These are phyloP conservation scores for Camelina hispida DNA, from an alignment of 345 rosid species.

Conservation along the genomic window DNA sequence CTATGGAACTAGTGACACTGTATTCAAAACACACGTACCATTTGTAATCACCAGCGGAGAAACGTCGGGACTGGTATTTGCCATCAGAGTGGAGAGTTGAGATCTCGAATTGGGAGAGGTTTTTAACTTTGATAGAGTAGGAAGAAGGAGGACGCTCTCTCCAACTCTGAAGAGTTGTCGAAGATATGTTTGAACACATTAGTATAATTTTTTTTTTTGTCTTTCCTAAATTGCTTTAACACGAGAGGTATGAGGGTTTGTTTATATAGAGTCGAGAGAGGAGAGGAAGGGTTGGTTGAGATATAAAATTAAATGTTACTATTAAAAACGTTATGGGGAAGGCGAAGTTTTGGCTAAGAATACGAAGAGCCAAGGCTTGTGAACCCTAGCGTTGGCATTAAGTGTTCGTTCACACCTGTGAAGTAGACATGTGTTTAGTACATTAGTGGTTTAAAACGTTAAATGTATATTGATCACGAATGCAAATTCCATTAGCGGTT, in stretches of 20 bases:
- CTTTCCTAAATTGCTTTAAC: not conserved
- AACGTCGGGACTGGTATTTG: conserved; percentile 1
- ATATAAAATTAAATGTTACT: no score
- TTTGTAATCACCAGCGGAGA: conserved; percentile 23
- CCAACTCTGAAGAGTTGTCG: conserved; percentile 2
- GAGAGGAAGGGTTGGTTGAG: no score
- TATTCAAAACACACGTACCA: not conserved
- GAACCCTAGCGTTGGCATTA: no score
- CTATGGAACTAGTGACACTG: not conserved
- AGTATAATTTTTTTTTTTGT: not conserved
- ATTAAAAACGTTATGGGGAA: no score
- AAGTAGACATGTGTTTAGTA: no score
- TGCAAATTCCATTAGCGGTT: no score
- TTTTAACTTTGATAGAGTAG: conserved; percentile 6
- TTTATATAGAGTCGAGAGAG: no score
- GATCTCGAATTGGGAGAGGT: not conserved
- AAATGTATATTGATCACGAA: no score
- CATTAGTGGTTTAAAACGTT: no score
- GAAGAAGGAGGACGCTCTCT: conserved; percentile 35
- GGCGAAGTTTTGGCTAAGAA: no score
- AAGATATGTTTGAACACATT: not conserved
- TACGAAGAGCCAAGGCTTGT: no score
- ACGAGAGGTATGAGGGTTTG: not conserved
- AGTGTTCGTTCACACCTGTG: no score
- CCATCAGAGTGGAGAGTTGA: not conserved